Base-by-base conservation (phyloP, 768 basidiomycete species). In the Pleurotus eryngii region DNA sequence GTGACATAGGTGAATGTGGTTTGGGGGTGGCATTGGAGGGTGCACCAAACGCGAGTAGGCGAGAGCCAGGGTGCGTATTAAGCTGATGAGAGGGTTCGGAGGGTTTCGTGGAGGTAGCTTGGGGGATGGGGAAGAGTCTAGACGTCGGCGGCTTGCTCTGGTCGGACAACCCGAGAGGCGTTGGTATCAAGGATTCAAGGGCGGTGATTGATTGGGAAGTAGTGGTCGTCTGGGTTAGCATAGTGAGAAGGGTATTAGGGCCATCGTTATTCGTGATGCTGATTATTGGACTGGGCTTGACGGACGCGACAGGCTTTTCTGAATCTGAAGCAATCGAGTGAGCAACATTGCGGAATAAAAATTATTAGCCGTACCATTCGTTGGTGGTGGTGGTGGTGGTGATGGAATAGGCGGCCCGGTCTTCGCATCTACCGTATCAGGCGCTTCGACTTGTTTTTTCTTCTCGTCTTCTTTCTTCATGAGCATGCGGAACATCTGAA, bases 401-500 rank as follows among this genome's bases (percentile, higher is more conserved):
- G 12, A 18, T n/a, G 38, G 59, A 22, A 11, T 47, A 30, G 50
- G 50, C 48, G 27, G 15, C 4, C 18, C 51, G 24, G 15, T 43
- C 37, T 35, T 53, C n/a, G 46, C 58, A 54, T 47, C 47, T 38
- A 51, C 57, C 26, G 45, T 47, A 38, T 61, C 61, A 38, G 54
- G 48, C 26, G 57, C 60, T 15, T 76, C 74, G 0, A 57, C 60
- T 26, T 54, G 37, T 48, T 68, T 71, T 60, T 76, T 78, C 61
- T 73, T 78, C 58, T 78, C 75, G 59, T 89, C 84, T 63, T 90
- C 89, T 59, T 82, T 77, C 69, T 89, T 90, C 87, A 93, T 92
- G 75, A 92, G 76, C 63, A 91, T 63, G 61, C 86, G 88, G 80
- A 93, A 92, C 38, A 89, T 71, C 59, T 92, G 90, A 22, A 93